Evolutionary conservation across 2,329 filamentous ascomycete genomes (phyloP), one percentile per base, ranked within the genome.

Genomic region (Botrytis porri): DNA sequence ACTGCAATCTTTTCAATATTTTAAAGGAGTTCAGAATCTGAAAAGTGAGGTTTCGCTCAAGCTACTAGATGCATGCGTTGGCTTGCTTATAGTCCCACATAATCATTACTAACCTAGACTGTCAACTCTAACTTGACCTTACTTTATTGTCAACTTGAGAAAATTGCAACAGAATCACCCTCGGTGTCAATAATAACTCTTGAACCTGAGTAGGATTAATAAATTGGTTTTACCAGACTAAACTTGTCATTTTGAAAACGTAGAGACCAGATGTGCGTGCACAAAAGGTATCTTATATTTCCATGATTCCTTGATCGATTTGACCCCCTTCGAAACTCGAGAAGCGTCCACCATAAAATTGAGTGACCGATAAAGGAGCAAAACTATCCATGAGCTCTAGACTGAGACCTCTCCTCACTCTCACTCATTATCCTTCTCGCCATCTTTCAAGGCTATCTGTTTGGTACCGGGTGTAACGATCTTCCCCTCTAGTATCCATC

Each of bases 281-380:
- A 48, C 22, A 48, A 22, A 48, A 48, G 45, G 45, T 6, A 48
- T 22, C 43, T 48, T 8, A 4, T 25, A 48, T 25, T 48, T 10
- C 20, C 22, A 48, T 51, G 45, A n/a, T 0, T 12, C 45, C 45
- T 51, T 12, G 12, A 9, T 51, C 22, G 1, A 18, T 51, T 25
- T 0, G 7, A 25, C 10, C 2, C 12, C 9, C 22, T 25, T 10
- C 22, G 2, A 51, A 25, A 7, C 1, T 1, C 9, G 4, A 25
- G 45, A 51, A 25, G 22, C 4, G 5, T 25, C 22, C 22, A 51
- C 4, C 1, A 6, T 5, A 20, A 3, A 6, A 45, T 1, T 20
- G 7, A 20, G 43, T 45, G 1, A 2, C 18, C 8, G 18, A 10
- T 51, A 25, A 20, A 51, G 20, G 20, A 51, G 8, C 6, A 4